These are phyloP conservation scores for Pouteria campechiana DNA, from an alignment of 179 eudicot species.

Conservation along the genomic window DNA sequence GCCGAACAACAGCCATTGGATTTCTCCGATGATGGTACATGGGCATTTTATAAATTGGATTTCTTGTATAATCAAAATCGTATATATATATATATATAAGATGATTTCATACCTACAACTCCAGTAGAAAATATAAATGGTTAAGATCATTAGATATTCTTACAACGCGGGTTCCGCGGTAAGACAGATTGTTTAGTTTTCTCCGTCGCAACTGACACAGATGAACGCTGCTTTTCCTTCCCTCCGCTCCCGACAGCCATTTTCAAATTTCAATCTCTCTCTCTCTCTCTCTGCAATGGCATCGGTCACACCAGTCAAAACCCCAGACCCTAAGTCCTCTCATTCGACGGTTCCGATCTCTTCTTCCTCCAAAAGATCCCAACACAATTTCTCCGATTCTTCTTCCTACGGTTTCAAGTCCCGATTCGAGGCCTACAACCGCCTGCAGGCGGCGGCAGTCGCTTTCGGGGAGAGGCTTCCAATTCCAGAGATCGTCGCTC, in stretches of 20 bases:
- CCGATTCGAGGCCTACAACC: conserved; percentile 86
- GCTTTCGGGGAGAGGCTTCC: conserved; percentile 97
- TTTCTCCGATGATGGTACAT: no score
- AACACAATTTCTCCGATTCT: conserved; percentile 6
- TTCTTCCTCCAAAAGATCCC: conserved; percentile 9
- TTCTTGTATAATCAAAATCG: no score
- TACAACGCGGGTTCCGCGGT: no score
- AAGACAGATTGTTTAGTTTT: no score
- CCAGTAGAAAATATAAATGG: no score
- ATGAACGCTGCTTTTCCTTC: no score
- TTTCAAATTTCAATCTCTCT: background rate
- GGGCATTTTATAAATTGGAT: no score
- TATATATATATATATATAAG: no score
- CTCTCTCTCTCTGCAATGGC: conserved; percentile 1
- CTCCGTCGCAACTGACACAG: no score
- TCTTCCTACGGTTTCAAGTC: conserved; percentile 32
- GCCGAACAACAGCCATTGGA: no score
- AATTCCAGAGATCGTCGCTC: conserved; percentile 90
- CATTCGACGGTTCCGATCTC: conserved; percentile 28
- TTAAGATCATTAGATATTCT: no score
- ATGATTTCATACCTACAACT: no score
- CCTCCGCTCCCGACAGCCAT: background rate
- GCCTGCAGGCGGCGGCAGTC: conserved; percentile 92
- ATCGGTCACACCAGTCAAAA: conserved; percentile 40
- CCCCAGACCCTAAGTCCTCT: conserved; percentile 20